Percentiles rank a stretch among this genome's conserved stretches.
Evolutionary conservation across 441 rosid genomes (phyloP).

Genomic region (Cnidoscolus chayamansa): DNA sequence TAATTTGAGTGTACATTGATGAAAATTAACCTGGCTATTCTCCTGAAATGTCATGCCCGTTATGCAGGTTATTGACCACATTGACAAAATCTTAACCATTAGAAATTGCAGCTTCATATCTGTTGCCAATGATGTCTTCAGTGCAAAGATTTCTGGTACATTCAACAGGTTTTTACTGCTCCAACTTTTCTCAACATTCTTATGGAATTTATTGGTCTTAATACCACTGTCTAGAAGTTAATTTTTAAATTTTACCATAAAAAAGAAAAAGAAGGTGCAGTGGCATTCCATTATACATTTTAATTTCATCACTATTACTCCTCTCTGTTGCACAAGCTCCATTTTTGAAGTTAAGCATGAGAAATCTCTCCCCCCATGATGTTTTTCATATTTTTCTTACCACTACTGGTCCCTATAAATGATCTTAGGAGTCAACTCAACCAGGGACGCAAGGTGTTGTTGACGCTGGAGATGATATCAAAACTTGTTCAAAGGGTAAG

Average conservation of each 20-base stretch:
- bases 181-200: constrained; percentile 23
- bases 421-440: constrained; percentile 69
- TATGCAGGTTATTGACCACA: constrained; percentile 68
- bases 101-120: constrained; percentile 78
- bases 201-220: constrained; percentile 4
- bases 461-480: constrained; percentile 72
- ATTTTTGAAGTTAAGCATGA: neutral
- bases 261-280: neutral
- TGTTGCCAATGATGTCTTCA: constrained; percentile 77
- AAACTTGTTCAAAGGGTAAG: constrained; percentile 79
- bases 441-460: constrained; percentile 83
- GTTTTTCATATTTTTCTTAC: neutral
- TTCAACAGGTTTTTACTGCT: constrained; percentile 70
- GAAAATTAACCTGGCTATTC: neutral
- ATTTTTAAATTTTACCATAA: neutral
- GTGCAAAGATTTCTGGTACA: constrained; percentile 93
- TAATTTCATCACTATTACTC: neutral
- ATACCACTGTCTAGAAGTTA: neutral
- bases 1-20: too few species aligned
- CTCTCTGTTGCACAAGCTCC: neutral
- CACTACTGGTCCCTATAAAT: constrained; percentile 16
- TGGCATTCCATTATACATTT: neutral
- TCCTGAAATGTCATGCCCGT: constrained; percentile 12
- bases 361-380: neutral
- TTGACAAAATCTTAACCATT: constrained; percentile 66